Evolutionary conservation across 495 filamentous ascomycete species (phyloP).

Genomic region (Penicillium ochrochloron): DNA sequence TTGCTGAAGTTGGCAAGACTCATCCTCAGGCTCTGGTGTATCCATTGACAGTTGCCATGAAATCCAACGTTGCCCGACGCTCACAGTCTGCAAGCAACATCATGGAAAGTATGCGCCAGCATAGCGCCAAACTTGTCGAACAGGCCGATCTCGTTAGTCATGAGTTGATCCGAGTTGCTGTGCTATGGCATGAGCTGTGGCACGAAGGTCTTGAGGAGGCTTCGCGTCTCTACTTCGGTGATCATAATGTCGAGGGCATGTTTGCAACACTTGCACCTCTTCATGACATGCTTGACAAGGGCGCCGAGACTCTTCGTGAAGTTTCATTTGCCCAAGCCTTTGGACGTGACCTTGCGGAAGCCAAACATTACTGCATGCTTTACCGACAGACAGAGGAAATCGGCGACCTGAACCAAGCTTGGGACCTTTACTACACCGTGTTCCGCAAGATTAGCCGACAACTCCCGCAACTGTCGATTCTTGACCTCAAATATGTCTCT

Average conservation of each 20-base stretch:
- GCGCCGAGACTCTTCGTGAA: constrained; percentile 90
- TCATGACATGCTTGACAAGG: constrained; percentile 86
- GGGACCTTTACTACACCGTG: constrained; percentile 97
- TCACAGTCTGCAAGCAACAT: constrained; percentile 85
- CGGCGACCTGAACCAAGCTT: constrained; percentile 94
- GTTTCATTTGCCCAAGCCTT: constrained; percentile 98
- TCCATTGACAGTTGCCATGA: constrained; percentile 97
- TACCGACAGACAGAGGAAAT: constrained; percentile 85
- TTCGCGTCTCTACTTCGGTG: constrained; percentile 88
- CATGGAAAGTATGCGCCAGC: constrained; percentile 97
- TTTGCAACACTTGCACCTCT: constrained; percentile 87
- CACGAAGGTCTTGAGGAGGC: constrained; percentile 99
- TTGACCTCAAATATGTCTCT: constrained; percentile 97
- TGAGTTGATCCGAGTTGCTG: constrained; percentile 94
- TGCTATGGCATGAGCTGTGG: constrained; percentile 98
- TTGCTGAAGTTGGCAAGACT: constrained; percentile 87
- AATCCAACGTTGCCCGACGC: constrained; percentile 79
- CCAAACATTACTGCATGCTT: constrained; percentile 92
- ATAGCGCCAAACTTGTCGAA: constrained; percentile 91
- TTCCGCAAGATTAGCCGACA: constrained; percentile 97
- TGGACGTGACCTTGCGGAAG: constrained; percentile 90
- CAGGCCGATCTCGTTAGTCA: constrained; percentile 93
- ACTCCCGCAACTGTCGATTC: constrained; percentile 82
- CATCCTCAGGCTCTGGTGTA: constrained; percentile 99
- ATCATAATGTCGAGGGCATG: constrained; percentile 96